phyloP scores from a whole-genome alignment of 345 rosid species.

The Lepidium sativum region DNA sequence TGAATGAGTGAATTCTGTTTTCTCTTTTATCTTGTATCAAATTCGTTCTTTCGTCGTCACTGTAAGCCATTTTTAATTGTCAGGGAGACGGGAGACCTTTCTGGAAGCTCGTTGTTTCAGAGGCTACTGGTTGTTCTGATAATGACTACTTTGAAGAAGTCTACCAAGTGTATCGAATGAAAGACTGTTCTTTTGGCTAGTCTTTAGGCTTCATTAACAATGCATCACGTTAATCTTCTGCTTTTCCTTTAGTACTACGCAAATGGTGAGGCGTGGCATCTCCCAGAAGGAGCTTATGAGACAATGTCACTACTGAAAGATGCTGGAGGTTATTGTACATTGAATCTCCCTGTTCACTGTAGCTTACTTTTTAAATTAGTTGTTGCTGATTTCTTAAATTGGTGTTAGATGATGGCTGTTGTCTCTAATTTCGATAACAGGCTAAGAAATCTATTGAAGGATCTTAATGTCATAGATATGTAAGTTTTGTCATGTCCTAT shows the following conservation, averaged over 20 bases:
- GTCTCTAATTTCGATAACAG: constrained; percentile 83
- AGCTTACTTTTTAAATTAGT: constrained; percentile 5
- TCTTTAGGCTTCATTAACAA: background rate
- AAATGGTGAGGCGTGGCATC: constrained; percentile 79
- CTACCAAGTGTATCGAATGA: constrained; percentile 41
- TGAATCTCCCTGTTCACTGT: constrained; percentile 10
- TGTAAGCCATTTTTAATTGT: background rate
- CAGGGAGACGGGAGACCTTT: constrained; percentile 92
- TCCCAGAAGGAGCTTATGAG: constrained; percentile 69
- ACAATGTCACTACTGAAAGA: constrained; percentile 54
- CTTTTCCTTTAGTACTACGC: constrained; percentile 52
- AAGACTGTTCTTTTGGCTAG: background rate
- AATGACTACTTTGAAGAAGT: constrained; percentile 82
- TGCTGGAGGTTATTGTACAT: constrained; percentile 58
- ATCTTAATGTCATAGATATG: constrained; percentile 66
- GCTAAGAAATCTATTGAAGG: constrained; percentile 71
- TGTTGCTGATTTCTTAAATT: constrained; percentile 14
- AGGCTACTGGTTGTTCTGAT: constrained; percentile 72
- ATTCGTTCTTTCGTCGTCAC: background rate
- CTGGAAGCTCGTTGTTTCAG: constrained; percentile 72
- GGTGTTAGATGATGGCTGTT: constrained; percentile 47
- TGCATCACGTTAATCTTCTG: background rate
- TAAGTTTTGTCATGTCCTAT: constrained; percentile 31
- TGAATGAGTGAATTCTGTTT: background rate
- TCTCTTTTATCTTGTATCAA: background rate